Conservation (phyloP, 345 rosid species). For the Aethionema arabicum region DNA sequence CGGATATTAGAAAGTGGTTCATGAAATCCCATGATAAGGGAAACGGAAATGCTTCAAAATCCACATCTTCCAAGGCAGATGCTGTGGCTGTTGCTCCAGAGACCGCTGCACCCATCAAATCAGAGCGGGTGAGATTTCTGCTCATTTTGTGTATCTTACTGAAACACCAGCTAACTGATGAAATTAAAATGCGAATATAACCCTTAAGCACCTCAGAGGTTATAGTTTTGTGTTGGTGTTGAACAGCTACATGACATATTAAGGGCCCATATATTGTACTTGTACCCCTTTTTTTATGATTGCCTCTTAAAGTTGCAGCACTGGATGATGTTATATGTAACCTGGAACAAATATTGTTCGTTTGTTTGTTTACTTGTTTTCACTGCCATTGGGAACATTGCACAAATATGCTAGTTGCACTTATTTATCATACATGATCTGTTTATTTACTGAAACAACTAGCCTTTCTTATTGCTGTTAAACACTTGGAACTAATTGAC, state of each 20-base stretch:
- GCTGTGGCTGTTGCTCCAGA: slow-evolving; percentile 39
- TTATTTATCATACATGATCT: not conserved
- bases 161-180: not conserved
- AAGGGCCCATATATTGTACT: no score
- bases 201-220: no score
- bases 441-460: slow-evolving; percentile 7
- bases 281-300: not conserved
- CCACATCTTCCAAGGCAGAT: slow-evolving; percentile 40
- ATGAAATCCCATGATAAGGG: slow-evolving; percentile 90
- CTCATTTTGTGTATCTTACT: slow-evolving; percentile 1
- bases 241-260: no score
- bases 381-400: slow-evolving; percentile 4
- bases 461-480: slow-evolving; percentile 1
- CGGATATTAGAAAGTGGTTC: slow-evolving; percentile 97
- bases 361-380: slow-evolving; percentile 11
- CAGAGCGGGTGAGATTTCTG: slow-evolving; percentile 50
- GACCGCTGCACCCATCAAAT: slow-evolving; percentile 36
- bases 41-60: slow-evolving; percentile 44
- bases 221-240: no score
- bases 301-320: not conserved
- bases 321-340: slow-evolving; percentile 2
- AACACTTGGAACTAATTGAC: slow-evolving; percentile 28
- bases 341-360: slow-evolving; percentile 7
- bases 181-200: no score
- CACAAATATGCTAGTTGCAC: slow-evolving; percentile 3